Evolutionary conservation across 768 basidiomycete species (phyloP), one percentile per base, ranked within the genome.

Genomic region (Mycena kentingensis): DNA sequence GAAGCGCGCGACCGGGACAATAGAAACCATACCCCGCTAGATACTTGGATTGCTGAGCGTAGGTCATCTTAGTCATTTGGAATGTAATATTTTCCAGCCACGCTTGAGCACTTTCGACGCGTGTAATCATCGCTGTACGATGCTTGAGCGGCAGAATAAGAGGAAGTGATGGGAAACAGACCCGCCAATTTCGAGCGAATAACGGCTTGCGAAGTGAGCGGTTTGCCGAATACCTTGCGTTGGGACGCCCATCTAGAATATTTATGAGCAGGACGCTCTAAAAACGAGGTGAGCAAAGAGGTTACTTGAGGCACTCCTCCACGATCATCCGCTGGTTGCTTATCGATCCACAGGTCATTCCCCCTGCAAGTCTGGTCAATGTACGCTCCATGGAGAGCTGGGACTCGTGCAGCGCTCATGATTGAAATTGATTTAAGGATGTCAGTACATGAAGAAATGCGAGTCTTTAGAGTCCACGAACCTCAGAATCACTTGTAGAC

Each of bases 51-150:
- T 90, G 88, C 52, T 91, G 78, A 64, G 83, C 83, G 67, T 92
- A 90, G 32, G 76, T 77, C 92, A 94, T 93, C 50, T 90, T 80
- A 59, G 75, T 83, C 90, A 93, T 93, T 67, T 94, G 92, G 66
- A 85, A 87, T 0, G 92, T 94, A 47, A 95, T 70, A 51, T 81
- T 87, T 72, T 95, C 93, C 16, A 94, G 71, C 91, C 90, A 94
- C n/a, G 76, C 79, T 63, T 94, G 93, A 10, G 81, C 81, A 24
- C 85, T 81, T 66, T 95, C 93, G 26, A 85, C 77, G 31, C 90
- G 85, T 5, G 86, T 79, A 49, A 92, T 90, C 89, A 93, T 93
- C 13, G 70, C 69, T 58, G 24, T 37, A 16, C 12, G n/a, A n/a
- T n/a, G n/a, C n/a, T n/a, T n/a, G n/a, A n/a, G 2, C 24, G 22